Percentiles rank a stretch among this genome's conserved stretches.
Evolutionary conservation across 805 yeast genomes (phyloP).

Genomic region (Suhomyces pyralidae): DNA sequence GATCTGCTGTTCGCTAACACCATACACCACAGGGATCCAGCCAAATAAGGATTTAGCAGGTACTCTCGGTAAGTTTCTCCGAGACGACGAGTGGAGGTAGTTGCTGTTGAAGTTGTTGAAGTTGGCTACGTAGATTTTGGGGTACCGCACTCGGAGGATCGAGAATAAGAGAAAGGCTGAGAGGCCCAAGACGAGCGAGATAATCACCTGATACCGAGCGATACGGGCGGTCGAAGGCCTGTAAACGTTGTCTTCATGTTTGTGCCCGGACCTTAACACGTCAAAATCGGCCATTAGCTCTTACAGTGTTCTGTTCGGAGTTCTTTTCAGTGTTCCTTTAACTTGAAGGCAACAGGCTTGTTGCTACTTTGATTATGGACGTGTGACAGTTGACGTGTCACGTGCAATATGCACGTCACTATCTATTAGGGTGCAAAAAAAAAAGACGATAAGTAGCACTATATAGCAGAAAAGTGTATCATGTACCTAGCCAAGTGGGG

Average conservation of each 20-base stretch:
- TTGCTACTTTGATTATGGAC: background rate
- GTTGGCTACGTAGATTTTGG: conserved; percentile 83
- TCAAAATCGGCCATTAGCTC: background rate
- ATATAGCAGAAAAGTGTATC: no score
- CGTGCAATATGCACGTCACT: background rate
- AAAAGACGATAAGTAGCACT: background rate
- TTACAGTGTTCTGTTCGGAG: no score
- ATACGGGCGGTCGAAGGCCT: conserved; percentile 42
- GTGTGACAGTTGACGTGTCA: background rate
- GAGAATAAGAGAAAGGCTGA: conserved; percentile 70
- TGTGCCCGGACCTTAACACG: background rate
- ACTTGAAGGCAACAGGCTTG: background rate
- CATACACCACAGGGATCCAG: conserved; percentile 71
- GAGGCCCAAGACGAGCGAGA: conserved; percentile 67
- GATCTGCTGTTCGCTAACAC: conserved; percentile 69
- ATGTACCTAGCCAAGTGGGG: no score
- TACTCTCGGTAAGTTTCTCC: conserved; percentile 56
- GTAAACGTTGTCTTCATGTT: conserved; percentile 2
- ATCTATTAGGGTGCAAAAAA: background rate
- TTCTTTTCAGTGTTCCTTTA: background rate
- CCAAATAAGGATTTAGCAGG: conserved; percentile 63
- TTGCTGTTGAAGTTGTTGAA: conserved; percentile 45
- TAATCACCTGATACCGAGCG: conserved; percentile 70
- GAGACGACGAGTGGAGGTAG: conserved; percentile 41
- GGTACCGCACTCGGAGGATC: conserved; percentile 66